phyloP scores from a whole-genome alignment of 495 filamentous ascomycete species.

The Trichodelitschia bisporula region DNA sequence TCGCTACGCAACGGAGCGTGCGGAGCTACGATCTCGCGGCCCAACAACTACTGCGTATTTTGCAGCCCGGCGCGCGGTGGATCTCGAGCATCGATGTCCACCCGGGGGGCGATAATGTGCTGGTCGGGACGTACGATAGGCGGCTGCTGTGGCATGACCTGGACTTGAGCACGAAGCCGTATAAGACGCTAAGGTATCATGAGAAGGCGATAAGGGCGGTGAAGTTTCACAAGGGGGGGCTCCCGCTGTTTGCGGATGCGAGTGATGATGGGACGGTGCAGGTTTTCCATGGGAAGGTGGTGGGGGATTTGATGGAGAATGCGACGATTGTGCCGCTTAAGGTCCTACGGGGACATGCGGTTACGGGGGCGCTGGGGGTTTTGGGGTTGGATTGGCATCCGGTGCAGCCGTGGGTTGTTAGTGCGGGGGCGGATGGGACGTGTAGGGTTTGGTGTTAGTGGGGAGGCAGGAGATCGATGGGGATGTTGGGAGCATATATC shows the following conservation, averaged over 20 bases:
- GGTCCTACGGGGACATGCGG: conserved; percentile 69
- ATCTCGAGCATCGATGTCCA: conserved; percentile 87
- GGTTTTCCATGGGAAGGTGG: conserved; percentile 90
- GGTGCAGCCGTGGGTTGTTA: conserved; percentile 73
- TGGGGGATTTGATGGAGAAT: conserved; percentile 82
- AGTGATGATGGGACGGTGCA: conserved; percentile 85
- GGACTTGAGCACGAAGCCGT: conserved; percentile 68
- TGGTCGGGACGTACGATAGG: conserved; percentile 82
- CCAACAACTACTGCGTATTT: conserved; percentile 69
- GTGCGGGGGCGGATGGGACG: conserved; percentile 82
- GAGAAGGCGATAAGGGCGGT: conserved; percentile 71
- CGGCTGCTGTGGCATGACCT: conserved; percentile 93
- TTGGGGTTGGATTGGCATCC: conserved; percentile 92
- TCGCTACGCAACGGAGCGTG: conserved; percentile 79
- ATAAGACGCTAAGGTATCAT: conserved; percentile 91
- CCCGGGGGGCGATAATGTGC: conserved; percentile 76
- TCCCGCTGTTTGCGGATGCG: conserved; percentile 79
- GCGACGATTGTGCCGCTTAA: conserved; percentile 90
- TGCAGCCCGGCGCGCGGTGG: conserved; percentile 85
- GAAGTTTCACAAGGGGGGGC: conserved; percentile 54
- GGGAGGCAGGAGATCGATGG: conserved; percentile 23
- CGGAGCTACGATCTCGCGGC: conserved; percentile 77
- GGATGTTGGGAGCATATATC: too few relatives aligned
- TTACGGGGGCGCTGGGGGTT: conserved; percentile 59
- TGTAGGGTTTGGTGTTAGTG: conserved; percentile 66